Conservation (phyloP, 116 monocot genomes). For the Trichopus zeylanicus region DNA sequence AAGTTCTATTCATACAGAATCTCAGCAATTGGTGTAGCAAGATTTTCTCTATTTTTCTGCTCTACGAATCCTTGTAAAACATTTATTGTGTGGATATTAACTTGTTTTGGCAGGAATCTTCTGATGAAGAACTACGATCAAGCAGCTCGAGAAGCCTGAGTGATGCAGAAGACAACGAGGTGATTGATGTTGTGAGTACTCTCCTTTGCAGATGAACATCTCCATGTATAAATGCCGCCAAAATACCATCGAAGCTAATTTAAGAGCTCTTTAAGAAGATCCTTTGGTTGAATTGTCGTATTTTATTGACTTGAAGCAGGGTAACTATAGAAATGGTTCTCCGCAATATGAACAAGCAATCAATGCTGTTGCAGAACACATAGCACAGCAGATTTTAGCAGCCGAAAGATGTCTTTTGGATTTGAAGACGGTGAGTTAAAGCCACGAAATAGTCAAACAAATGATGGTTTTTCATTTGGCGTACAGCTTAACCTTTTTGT, state of each 20-base stretch:
- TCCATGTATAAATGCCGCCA: neutral
- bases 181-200: neutral
- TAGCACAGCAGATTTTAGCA: constrained; percentile 15
- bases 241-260: too few species aligned
- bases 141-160: constrained; percentile 1
- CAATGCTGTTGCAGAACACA: neutral
- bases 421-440: constrained; percentile 11
- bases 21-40: too few species aligned
- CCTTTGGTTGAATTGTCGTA: too few species aligned
- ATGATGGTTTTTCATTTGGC: neutral
- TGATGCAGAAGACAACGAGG: too few species aligned
- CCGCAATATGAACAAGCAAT: neutral
- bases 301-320: too few species aligned
- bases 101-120: neutral
- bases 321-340: neutral
- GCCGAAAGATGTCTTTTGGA: constrained; percentile 20
- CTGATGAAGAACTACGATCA: neutral
- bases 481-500: neutral
- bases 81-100: neutral
- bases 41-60: too few species aligned
- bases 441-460: neutral
- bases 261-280: too few species aligned
- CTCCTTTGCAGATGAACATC: neutral
- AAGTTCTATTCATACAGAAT: too few species aligned
- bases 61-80: neutral